phyloP scores from a whole-genome alignment of 352 stramenopile species.

The Hyphochytrium catenoides region DNA sequence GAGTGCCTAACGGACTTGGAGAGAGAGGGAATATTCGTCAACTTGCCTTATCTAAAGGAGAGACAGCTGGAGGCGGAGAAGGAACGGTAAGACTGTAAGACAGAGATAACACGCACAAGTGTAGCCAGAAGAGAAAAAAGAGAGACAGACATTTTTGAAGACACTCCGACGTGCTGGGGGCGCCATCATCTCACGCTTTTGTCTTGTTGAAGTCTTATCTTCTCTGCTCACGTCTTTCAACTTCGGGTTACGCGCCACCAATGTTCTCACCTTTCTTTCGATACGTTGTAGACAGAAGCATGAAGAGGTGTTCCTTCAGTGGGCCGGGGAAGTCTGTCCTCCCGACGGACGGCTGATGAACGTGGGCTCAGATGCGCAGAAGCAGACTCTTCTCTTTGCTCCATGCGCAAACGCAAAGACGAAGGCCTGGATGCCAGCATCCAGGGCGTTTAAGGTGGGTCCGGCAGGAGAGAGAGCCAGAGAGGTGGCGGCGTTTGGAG shows the following conservation, averaged over 20 bases:
- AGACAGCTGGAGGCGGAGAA: conserved; percentile 70
- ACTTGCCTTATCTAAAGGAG: conserved; percentile 61
- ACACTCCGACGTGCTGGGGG: no score
- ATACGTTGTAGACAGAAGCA: no score
- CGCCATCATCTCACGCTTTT: no score
- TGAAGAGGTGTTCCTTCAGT: conserved; percentile 63
- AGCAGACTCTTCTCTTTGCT: conserved; percentile 91
- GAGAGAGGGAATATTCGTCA: conserved; percentile 68
- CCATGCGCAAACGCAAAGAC: conserved; percentile 42
- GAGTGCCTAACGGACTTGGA: conserved; percentile 97
- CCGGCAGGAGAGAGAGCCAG: conserved; percentile 35
- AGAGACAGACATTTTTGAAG: no score
- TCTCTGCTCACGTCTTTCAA: no score
- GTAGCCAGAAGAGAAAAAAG: no score
- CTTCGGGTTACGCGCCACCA: no score
- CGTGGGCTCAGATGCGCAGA: conserved; percentile 70
- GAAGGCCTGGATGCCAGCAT: conserved; percentile 12
- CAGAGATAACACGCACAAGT: no score
- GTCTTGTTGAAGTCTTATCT: no score
- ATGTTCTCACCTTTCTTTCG: no score
- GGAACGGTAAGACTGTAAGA: conserved; percentile 37
- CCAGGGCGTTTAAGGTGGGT: conserved; percentile 19
- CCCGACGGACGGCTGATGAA: conserved; percentile 86
- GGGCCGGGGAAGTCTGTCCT: conserved; percentile 65
- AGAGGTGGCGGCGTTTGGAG: conserved; percentile 52